Evolutionary conservation across 805 yeast species (phyloP).

Genomic region (Saturnispora quitensis): DNA sequence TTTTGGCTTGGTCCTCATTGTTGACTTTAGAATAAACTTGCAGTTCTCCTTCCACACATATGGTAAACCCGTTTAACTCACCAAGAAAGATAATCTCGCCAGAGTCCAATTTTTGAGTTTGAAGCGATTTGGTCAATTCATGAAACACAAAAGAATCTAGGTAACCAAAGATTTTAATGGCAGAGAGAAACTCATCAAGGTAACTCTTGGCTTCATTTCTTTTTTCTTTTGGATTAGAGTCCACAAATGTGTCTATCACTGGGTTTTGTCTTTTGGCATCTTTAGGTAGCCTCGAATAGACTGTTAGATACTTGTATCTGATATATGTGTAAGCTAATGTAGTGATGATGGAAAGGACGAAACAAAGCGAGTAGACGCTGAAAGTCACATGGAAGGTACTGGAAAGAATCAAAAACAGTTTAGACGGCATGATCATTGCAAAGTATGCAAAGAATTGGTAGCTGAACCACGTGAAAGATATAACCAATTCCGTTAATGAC

Average conservation of each 20-base stretch:
- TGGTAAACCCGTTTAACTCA: slow-evolving; percentile 66
- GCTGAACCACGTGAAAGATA: slow-evolving; percentile 15
- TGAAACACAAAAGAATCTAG: slow-evolving; percentile 85
- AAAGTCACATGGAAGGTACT: slow-evolving; percentile 42
- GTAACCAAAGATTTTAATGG: slow-evolving; percentile 90
- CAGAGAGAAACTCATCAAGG: slow-evolving; percentile 81
- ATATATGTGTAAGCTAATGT: slow-evolving; percentile 38
- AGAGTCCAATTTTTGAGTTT: slow-evolving; percentile 69
- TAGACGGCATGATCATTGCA: slow-evolving; percentile 10
- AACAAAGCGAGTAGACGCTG: slow-evolving; percentile 38
- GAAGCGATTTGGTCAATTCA: slow-evolving; percentile 85
- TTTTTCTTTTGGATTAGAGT: slow-evolving; percentile 27
- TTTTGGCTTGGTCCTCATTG: slow-evolving; percentile 16
- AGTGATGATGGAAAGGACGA: slow-evolving; percentile 25
- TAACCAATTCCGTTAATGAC: slow-evolving; percentile 7
- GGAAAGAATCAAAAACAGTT: slow-evolving; percentile 28
- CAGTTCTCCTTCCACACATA: slow-evolving; percentile 86
- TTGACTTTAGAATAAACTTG: slow-evolving; percentile 62
- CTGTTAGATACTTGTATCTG: slow-evolving; percentile 54
- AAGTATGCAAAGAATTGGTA: slow-evolving; percentile 11
- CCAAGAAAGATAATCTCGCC: slow-evolving; percentile 72
- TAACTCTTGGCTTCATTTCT: slow-evolving; percentile 48
- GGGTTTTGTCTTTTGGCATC: slow-evolving; percentile 37
- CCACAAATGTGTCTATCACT: slow-evolving; percentile 37
- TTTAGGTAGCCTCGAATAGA: slow-evolving; percentile 48